Evolutionary conservation across 148 eudicot genomes (phyloP), one percentile per base, ranked within the genome.

Genomic region (Cornus controversa): DNA sequence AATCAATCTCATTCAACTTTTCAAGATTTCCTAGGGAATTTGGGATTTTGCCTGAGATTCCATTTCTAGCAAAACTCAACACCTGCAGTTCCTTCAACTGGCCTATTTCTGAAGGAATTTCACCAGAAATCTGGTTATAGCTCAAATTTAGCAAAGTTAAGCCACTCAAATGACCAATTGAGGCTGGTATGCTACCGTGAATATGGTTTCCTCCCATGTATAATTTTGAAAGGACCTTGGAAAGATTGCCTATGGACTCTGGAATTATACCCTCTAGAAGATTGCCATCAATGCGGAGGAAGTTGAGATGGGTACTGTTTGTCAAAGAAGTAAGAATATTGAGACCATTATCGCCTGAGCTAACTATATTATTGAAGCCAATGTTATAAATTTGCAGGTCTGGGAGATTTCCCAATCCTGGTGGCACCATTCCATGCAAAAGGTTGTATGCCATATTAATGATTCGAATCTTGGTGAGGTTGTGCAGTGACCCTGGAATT

Each of bases 331-430:
- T 76, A 10, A 86, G 20, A 31, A 83, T 83, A 23, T 79, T 75
- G 13, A 85, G 75, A 14, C 86, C 85, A 69, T 75, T 75, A 13
- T 78, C 82, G 25, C 82, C 86, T 16, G 75, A n/a, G 28, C 78
- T 72, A 25, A 72, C 80, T 10, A 86, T 78, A 22, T 22, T 18
- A 69, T 86, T 86, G 75, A 78, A 80, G 10, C 88, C 86, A 66
- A 86, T 86, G 22, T 81, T 80, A 78, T 86, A 86, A 78, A 81
- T 72, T 5, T 54, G 71, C 47, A 86, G 80, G 27, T 57, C 62
- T 9, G 88, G 80, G 27, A 83, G 84, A 62, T 86, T 86, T 50
- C 74, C 88, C 16, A 86, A 45, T 10, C 84, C 88, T 0, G 84
- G 84, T 22, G 88, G 88, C 50, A 86, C 80, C 5, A 73, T 47